Conservation (phyloP, 78 protist species). For the Dictyostelium capitatum region DNA sequence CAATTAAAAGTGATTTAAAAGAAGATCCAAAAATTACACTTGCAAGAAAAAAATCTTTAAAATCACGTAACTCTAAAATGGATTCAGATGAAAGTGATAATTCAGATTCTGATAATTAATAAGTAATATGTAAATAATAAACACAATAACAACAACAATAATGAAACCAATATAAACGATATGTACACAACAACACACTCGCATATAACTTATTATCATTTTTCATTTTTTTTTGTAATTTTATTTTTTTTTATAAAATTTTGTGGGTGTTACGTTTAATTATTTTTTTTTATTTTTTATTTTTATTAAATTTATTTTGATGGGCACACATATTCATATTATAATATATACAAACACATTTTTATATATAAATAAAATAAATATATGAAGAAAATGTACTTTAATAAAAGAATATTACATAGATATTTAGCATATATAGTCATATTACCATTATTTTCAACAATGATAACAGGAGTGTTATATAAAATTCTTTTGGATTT, state of each 20-base stretch:
- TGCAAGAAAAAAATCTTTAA: conserved; percentile 13
- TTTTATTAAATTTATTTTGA: too few species aligned
- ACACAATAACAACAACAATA: not conserved
- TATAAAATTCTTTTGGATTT: conserved; percentile 11
- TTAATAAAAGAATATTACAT: conserved; percentile 56
- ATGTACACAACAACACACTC: too few species aligned
- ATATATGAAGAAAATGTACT: conserved; percentile 8
- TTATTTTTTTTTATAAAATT: too few species aligned
- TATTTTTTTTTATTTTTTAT: too few species aligned
- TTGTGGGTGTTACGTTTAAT: too few species aligned
- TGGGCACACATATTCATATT: too few species aligned
- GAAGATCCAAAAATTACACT: conserved; percentile 59
- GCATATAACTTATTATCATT: too few species aligned
- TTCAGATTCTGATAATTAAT: not conserved
- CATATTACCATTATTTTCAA: conserved; percentile 23
- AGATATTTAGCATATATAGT: conserved; percentile 34
- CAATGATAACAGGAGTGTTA: conserved; percentile 37
- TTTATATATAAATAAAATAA: not conserved
- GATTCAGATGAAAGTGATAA: conserved; percentile 19
- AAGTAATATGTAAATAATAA: too few species aligned
- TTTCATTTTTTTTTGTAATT: too few species aligned
- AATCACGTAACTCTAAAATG: not conserved
- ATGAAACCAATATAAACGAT: not conserved
- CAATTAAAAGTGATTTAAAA: conserved; percentile 60
- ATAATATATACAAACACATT: too few species aligned